These are phyloP conservation scores for Aspergillus intermedius DNA, from an alignment of 2,329 filamentous ascomycete species.

Conservation along the genomic window DNA sequence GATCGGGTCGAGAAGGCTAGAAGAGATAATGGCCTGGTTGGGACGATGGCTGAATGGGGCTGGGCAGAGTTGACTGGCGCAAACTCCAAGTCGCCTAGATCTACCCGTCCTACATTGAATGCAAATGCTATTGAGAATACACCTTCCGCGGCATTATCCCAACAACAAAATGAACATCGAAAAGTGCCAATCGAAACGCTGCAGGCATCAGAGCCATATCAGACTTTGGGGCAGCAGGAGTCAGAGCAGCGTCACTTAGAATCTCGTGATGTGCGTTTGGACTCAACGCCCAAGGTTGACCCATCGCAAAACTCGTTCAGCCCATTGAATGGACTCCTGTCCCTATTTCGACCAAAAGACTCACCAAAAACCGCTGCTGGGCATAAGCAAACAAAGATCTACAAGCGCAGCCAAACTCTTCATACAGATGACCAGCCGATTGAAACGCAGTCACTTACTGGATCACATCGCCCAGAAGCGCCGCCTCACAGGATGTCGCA, in stretches of 20 bases:
- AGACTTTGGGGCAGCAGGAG: slow-evolving; percentile 12
- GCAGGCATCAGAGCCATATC: slow-evolving; percentile 12
- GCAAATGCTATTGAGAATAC: slow-evolving; percentile 11
- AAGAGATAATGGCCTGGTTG: slow-evolving; percentile 83
- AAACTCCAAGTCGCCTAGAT: slow-evolving; percentile 52
- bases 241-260: slow-evolving; percentile 6
- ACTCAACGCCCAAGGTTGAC: slow-evolving; percentile 11
- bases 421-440: slow-evolving; percentile 20
- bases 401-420: slow-evolving; percentile 71
- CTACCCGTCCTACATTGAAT: slow-evolving; percentile 15
- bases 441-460: slow-evolving; percentile 4
- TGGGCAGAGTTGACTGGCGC: slow-evolving; percentile 83
- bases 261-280: slow-evolving; percentile 4
- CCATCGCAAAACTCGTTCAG: slow-evolving; percentile 30
- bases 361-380: slow-evolving; percentile 42
- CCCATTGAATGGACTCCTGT: slow-evolving; percentile 60
- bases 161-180: slow-evolving; percentile 3
- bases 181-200: slow-evolving; percentile 4
- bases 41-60: slow-evolving; percentile 87
- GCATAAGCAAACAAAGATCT: slow-evolving; percentile 54
- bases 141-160: slow-evolving; percentile 5
- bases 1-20: slow-evolving; percentile 91
- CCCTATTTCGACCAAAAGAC: slow-evolving; percentile 62
- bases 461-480: slow-evolving; percentile 8
- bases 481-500: slow-evolving; percentile 47